A percentile compares a stretch with the other conserved stretches of the same genome.
phyloP scores from a whole-genome alignment of 1,139 yeast species.

The Blastobotrys petasosporus region DNA sequence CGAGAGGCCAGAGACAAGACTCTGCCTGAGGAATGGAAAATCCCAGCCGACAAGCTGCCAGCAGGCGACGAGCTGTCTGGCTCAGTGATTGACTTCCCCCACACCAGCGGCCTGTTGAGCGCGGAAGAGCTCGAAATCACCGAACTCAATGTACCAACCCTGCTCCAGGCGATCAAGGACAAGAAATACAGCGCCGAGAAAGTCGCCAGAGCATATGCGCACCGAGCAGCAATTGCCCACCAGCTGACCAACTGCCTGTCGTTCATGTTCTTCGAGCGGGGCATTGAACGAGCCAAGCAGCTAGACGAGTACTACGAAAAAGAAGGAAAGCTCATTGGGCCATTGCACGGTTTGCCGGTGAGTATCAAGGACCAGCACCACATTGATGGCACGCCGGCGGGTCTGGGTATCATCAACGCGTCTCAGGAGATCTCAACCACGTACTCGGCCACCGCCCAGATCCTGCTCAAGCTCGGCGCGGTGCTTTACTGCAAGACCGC shows the following conservation, averaged over 20 bases:
- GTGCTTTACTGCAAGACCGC: constrained; percentile 49
- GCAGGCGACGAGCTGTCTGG: not conserved
- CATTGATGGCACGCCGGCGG: constrained; percentile 38
- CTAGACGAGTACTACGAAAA: constrained; percentile 36
- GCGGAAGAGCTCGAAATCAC: constrained; percentile 13
- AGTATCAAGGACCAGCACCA: constrained; percentile 57
- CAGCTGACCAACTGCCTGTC: constrained; percentile 42
- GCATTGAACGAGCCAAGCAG: constrained; percentile 41
- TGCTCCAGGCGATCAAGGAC: constrained; percentile 1
- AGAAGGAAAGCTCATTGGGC: constrained; percentile 41
- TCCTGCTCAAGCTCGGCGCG: constrained; percentile 43
- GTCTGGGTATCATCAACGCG: constrained; percentile 28
- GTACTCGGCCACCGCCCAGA: constrained; percentile 42
- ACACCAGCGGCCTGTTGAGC: constrained; percentile 9
- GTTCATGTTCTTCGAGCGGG: constrained; percentile 36
- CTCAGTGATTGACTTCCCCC: constrained; percentile 8
- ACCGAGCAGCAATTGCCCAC: constrained; percentile 51
- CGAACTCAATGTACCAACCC: constrained; percentile 2
- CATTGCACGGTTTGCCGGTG: constrained; percentile 51
- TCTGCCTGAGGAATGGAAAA: constrained; percentile 9
- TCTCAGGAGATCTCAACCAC: constrained; percentile 31
- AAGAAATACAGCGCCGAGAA: constrained; percentile 5
- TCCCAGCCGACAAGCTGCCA: constrained; percentile 12
- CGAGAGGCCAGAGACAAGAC: constrained; percentile 9
- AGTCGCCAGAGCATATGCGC: constrained; percentile 18